phyloP scores from a whole-genome alignment of 768 basidiomycete genomes.

The Neoboletus magnificus region DNA sequence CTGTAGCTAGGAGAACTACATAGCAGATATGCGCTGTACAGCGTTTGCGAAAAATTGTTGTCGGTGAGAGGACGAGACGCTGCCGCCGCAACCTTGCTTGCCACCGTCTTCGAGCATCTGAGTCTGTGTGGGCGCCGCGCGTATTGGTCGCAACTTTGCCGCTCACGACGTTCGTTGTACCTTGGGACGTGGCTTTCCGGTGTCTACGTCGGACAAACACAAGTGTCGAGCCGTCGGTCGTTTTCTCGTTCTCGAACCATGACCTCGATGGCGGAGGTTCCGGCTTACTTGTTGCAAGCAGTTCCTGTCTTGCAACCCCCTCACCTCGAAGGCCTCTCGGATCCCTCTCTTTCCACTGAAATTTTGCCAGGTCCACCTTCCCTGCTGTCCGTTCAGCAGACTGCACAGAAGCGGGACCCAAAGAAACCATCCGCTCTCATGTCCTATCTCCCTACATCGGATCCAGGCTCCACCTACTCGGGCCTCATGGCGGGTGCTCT shows the following conservation, averaged over 20 bases:
- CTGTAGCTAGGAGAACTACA: conserved; percentile 15
- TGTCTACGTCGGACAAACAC: conserved; percentile 17
- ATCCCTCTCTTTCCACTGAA: conserved; percentile 81
- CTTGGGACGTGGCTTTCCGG: conserved; percentile 15
- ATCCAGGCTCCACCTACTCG: conserved; percentile 87
- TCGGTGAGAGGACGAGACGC: conserved; percentile 18
- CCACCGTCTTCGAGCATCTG: conserved; percentile 11
- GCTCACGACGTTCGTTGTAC: conserved; percentile 23
- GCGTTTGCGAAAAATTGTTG: conserved; percentile 25
- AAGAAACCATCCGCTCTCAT: conserved; percentile 66
- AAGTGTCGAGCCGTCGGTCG: conserved; percentile 16
- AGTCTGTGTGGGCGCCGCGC: conserved; percentile 20
- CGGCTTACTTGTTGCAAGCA: conserved; percentile 70
- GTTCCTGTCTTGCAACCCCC: conserved; percentile 72
- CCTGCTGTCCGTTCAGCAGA: conserved; percentile 65
- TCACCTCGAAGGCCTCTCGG: conserved; percentile 68
- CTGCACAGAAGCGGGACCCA: conserved; percentile 72
- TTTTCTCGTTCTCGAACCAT: conserved; percentile 40
- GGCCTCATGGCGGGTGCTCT: conserved; percentile 68
- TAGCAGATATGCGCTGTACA: conserved; percentile 8
- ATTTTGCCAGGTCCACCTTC: conserved; percentile 87
- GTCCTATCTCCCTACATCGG: conserved; percentile 80
- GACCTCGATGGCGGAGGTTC: conserved; percentile 68
- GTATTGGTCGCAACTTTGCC: conserved; percentile 15
- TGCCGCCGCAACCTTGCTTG: conserved; percentile 24